Evolutionary conservation across 148 eudicot genomes (phyloP), one percentile per base, ranked within the genome.

Genomic region (Rhododendron griersonianum): DNA sequence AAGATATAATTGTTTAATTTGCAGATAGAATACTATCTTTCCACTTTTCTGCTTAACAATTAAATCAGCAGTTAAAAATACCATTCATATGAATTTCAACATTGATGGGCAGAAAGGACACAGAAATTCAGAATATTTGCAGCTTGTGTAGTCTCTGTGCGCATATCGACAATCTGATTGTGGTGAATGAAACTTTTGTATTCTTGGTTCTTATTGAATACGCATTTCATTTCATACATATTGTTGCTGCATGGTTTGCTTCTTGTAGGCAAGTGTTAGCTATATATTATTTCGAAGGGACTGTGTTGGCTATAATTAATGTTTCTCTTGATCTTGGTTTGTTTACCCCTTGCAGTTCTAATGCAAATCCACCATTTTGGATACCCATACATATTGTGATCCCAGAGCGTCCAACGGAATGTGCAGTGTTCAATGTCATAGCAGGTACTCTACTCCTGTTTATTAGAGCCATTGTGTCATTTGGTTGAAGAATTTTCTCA

Each of bases 351-450:
- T 93, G 93, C 91, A 97, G 99, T 86, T 97, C 99, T 77, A 93
- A 91, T 91, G 93, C 95, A 86, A 97, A 95, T 85, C 93, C 96
- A 74, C 99, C 99, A 86, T 97, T 97, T 90, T 97, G 99, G 99
- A 97, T 97, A 85, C 99, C 99, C 53, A 94, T 97, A 84, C 98
- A 97, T 87, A 92, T 95, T 67, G 95, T 97, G 82, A 95, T 93
- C 78, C 99, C 99, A 44, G 99, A 97, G 93, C 96, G 99, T 59
- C 99, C 99, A 21, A 97, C 99, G 11, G 99, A 97, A 85, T 95
- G 96, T 48, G 93, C 98, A 14, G 95, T 97, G 61, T 93, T 95
- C 87, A 97, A 95, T 92, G 99, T 97, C 28, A 95, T 94, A 86
- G 99, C 99, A 95, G 99, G 99, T 97, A 94, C 84, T 25, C 37